Percentiles rank a stretch among this genome's conserved stretches.
phyloP scores from a whole-genome alignment of 129 eudicot species.

The Flaveria robusta region DNA sequence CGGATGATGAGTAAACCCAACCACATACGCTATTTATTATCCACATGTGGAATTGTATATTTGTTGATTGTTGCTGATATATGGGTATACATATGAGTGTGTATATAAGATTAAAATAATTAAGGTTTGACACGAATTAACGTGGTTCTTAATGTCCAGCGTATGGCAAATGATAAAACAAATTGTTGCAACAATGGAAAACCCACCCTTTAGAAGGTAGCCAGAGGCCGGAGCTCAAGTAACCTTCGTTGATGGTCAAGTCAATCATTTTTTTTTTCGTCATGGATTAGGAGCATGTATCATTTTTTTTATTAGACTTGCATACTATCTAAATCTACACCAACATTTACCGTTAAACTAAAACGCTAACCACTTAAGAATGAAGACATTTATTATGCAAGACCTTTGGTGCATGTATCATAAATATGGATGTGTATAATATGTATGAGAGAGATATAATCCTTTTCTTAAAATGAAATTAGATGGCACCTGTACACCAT shows the following conservation, averaged over 20 bases:
- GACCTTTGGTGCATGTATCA: neutral
- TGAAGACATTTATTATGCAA: too few relatives aligned
- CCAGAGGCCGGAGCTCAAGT: neutral
- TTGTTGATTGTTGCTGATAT: neutral
- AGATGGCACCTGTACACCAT: too few relatives aligned
- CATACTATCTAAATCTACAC: too few relatives aligned
- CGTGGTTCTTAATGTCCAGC: neutral
- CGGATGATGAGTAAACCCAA: conserved; percentile 49
- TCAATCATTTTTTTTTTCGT: neutral
- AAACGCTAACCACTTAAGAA: too few relatives aligned
- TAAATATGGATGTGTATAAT: neutral
- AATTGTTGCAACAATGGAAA: neutral
- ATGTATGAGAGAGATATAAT: too few relatives aligned
- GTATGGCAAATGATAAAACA: neutral
- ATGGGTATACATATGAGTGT: neutral
- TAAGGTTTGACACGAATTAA: neutral
- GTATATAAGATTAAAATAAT: neutral
- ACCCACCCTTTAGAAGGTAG: neutral
- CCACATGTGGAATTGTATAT: conserved; percentile 15
- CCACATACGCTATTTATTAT: neutral
- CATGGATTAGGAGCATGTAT: neutral
- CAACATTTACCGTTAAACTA: too few relatives aligned
- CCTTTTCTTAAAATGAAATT: too few relatives aligned
- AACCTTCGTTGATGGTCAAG: neutral
- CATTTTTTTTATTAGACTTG: too few relatives aligned